Conservation (phyloP, 768 basidiomycete species). For the Rhizopogon vulgaris region DNA sequence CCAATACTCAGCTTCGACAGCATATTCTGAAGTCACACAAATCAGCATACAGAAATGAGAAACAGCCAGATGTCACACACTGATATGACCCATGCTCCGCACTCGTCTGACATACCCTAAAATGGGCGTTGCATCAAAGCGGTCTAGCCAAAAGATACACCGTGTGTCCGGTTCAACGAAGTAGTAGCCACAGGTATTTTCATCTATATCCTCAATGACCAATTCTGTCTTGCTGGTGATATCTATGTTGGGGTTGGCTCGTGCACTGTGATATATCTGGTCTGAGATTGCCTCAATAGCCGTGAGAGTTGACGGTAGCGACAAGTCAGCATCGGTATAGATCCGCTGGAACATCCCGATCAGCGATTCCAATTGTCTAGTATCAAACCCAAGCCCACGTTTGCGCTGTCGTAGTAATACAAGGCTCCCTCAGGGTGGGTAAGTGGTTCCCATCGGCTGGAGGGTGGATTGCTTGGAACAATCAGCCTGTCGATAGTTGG, state of each 20-base stretch:
- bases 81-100: constrained; percentile 30
- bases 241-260: constrained; percentile 22
- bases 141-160: constrained; percentile 42
- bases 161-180: constrained; percentile 37
- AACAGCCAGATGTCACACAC: constrained; percentile 22
- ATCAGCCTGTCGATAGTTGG: neutral
- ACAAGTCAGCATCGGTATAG: constrained; percentile 45
- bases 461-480: neutral
- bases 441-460: constrained; percentile 34
- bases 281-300: constrained; percentile 25
- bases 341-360: constrained; percentile 25
- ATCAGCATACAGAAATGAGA: neutral
- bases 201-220: constrained; percentile 10
- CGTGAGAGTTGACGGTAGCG: constrained; percentile 20
- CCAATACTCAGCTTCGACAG: constrained; percentile 19
- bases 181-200: constrained; percentile 32
- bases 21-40: constrained; percentile 9
- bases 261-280: constrained; percentile 1
- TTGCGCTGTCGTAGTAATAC: constrained; percentile 40
- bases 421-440: constrained; percentile 50
- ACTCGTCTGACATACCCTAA: constrained; percentile 32
- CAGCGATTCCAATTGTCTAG: neutral
- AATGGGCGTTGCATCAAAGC: constrained; percentile 26
- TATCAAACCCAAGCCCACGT: constrained; percentile 20
- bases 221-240: constrained; percentile 31